Base-by-base conservation (phyloP, 2,329 filamentous ascomycete genomes). In the Purpureocillium lavendulum region DNA sequence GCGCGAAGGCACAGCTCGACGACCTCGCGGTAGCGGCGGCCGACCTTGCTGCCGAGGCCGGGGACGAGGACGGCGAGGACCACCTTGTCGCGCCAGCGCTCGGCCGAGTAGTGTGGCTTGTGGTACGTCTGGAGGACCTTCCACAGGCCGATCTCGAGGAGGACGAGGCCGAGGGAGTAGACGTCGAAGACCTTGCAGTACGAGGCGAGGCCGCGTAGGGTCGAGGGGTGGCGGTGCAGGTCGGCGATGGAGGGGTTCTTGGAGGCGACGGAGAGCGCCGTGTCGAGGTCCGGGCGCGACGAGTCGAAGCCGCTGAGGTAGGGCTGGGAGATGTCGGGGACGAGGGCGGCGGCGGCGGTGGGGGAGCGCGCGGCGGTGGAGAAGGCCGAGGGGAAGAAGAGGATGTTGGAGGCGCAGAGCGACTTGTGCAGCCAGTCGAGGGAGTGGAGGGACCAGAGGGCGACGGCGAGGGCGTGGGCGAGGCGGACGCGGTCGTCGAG, bases 351-450 rank as follows among this genome's bases (percentile, higher is more conserved):
- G 55, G 47, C 56, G 49, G 45, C 66, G 46, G 50, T 52, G 31
- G 60, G 48, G 7, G 59, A 58, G 8, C 48, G 46, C 5, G 53
- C 50, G 7, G 51, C 47, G 12, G 21, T 54, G 49, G 56, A 71
- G 46, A 59, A 53, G 16, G 58, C 56, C 0, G 64, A 65, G 6
- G 62, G 66, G 52, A 72, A 76, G 57, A 77, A 74, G 37, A 77
- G 57, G 34, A 77, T 65, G 54, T 74, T 77, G 41, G 67, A 54
- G 40, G 61, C 65, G 38, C 72, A 70, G 12, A 78, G 60, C 30
- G 70, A 73, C 51, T 78, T 77, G 59, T 77, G 71, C 31, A 75
- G 61, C 70, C 70, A 74, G 51, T 72, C 70, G 30, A 74, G 63
- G 1, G 68, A 69, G 49, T 74, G 71, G n/a, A 73, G 62, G 13